Percentiles rank a stretch among this genome's conserved stretches.
These are phyloP conservation scores for Sporothrix protearum DNA, from an alignment of 2,329 filamentous ascomycete species.

Conservation along the genomic window DNA sequence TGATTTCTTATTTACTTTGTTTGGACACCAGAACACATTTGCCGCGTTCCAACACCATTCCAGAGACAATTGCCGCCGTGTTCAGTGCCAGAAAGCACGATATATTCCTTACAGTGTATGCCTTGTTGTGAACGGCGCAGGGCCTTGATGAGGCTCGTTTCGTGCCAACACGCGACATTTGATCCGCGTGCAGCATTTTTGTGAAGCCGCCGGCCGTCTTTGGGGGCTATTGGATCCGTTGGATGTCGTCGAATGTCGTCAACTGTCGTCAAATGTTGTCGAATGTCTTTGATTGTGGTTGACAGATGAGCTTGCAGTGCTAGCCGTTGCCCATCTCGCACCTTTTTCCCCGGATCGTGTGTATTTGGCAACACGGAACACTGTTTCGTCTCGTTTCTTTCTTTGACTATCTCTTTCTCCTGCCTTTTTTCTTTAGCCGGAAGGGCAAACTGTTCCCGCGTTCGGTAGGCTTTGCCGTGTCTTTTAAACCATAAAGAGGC, in stretches of 20 bases:
- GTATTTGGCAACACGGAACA: not conserved
- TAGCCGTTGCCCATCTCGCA: not conserved
- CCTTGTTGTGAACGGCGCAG: not conserved
- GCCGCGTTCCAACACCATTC: not conserved
- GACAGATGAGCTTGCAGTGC: not conserved
- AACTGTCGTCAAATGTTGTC: not conserved
- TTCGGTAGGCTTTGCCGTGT: not conserved
- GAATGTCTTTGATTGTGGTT: not conserved
- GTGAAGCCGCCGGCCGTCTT: not conserved
- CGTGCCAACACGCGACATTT: not conserved
- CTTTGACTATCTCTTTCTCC: not conserved
- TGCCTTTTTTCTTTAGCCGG: not conserved
- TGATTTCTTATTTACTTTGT: not conserved
- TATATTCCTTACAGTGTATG: not conserved
- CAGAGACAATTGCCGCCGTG: not conserved
- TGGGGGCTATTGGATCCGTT: not conserved
- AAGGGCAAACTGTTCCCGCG: not conserved
- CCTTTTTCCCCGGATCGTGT: not conserved
- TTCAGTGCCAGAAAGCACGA: not conserved
- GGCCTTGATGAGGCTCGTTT: not conserved
- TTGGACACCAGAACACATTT: not conserved
- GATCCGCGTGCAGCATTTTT: not conserved
- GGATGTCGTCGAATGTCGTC: not conserved
- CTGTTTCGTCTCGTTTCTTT: slow-evolving; percentile 1
- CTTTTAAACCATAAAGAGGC: not conserved